Conservation (phyloP, 2,329 filamentous ascomycete species). For the Orbilia ellipsospora region DNA sequence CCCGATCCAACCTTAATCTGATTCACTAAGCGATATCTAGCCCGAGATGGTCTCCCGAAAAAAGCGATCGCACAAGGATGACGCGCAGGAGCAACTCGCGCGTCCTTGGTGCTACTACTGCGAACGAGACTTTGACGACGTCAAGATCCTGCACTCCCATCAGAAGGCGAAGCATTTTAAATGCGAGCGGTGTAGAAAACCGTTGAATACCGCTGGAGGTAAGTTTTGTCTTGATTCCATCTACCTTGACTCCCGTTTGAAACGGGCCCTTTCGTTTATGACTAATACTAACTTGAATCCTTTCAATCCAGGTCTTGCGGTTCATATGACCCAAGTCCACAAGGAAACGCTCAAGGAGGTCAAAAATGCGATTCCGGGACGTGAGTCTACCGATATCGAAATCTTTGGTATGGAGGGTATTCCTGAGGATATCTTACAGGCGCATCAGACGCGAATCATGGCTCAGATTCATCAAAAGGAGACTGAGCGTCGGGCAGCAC, state of each 20-base stretch:
- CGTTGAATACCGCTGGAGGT: slow-evolving; percentile 96
- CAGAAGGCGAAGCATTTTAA: slow-evolving; percentile 99
- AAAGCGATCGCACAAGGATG: slow-evolving; percentile 86
- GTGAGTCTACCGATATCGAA: slow-evolving; percentile 86
- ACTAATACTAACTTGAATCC: no score
- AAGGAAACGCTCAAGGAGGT: slow-evolving; percentile 89
- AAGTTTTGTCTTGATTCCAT: slow-evolving; percentile 60
- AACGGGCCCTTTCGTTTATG: no score
- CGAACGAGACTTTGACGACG: slow-evolving; percentile 97
- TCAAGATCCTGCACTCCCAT: slow-evolving; percentile 95
- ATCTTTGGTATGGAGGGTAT: slow-evolving; percentile 99
- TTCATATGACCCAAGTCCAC: slow-evolving; percentile 98
- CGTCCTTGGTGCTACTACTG: slow-evolving; percentile 99
- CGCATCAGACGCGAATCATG: slow-evolving; percentile 87
- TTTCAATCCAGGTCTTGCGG: slow-evolving; percentile 76
- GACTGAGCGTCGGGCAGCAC: slow-evolving; percentile 81
- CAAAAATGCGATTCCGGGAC: slow-evolving; percentile 90
- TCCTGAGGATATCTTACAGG: slow-evolving; percentile 82
- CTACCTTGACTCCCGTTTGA: no score
- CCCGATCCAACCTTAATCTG: background rate
- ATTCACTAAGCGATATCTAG: background rate
- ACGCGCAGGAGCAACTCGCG: slow-evolving; percentile 85
- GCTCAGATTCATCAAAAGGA: slow-evolving; percentile 86
- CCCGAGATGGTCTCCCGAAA: slow-evolving; percentile 75
- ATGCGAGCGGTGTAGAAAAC: slow-evolving; percentile 87